phyloP scores from a whole-genome alignment of 1,284 basidiomycete genomes.

The Pseudozyma tsukubaensis region DNA sequence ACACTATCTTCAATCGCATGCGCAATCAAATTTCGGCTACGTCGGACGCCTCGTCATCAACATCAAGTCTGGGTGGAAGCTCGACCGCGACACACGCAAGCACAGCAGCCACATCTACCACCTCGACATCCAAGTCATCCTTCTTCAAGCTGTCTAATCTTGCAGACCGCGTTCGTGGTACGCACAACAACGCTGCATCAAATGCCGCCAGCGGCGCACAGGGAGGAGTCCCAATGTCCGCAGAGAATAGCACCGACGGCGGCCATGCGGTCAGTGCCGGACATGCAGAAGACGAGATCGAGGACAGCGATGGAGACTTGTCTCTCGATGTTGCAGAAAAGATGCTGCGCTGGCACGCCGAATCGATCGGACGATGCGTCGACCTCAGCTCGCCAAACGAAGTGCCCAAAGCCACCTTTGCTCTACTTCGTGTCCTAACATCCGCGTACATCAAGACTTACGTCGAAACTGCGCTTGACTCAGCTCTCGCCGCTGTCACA shows the following conservation, averaged over 20 bases:
- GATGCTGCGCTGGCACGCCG: slow-evolving; percentile 67
- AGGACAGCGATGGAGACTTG: slow-evolving; percentile 59
- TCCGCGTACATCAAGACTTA: slow-evolving; percentile 88
- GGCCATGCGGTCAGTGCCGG: slow-evolving; percentile 8
- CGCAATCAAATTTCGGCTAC: slow-evolving; percentile 88
- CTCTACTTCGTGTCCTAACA: slow-evolving; percentile 85
- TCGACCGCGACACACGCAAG: slow-evolving; percentile 18
- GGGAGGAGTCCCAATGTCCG: slow-evolving; percentile 8
- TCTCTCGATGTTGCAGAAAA: slow-evolving; percentile 61
- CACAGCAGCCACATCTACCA: slow-evolving; percentile 34
- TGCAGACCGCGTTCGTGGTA: slow-evolving; percentile 59
- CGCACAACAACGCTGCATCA: slow-evolving; percentile 15
- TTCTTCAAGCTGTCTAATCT: slow-evolving; percentile 65
- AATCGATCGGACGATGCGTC: slow-evolving; percentile 67
- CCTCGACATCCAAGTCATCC: slow-evolving; percentile 38
- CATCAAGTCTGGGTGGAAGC: slow-evolving; percentile 23
- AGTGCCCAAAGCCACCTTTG: slow-evolving; percentile 85
- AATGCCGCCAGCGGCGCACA: slow-evolving; percentile 4
- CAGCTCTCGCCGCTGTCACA: slow-evolving; percentile 80
- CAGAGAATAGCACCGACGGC: slow-evolving; percentile 26
- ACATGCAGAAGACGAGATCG: slow-evolving; percentile 32
- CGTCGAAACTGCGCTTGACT: slow-evolving; percentile 89
- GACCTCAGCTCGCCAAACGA: slow-evolving; percentile 62
- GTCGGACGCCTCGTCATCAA: slow-evolving; percentile 70
- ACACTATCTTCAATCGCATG: slow-evolving; percentile 85